phyloP scores from a whole-genome alignment of 345 rosid species.

The rapeseed (Brassica napus) region Da-Ae NC_063434.1:3504001-3504500 shows the following conservation, averaged over 20 bases:
- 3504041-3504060: conserved; percentile 85
- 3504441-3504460: conserved; percentile 85
- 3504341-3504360: conserved; percentile 94
- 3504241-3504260: neutral
- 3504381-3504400: conserved; percentile 86
- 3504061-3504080: conserved; percentile 96
- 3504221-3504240: neutral
- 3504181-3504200: conserved; percentile 81
- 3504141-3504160: conserved; percentile 89
- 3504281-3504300: conserved; percentile 87
- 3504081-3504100: conserved; percentile 85
- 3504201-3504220: conserved; percentile 14
- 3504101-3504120: conserved; percentile 77
- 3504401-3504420: conserved; percentile 79
- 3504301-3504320: conserved; percentile 95
- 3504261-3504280: conserved; percentile 75
- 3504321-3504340: conserved; percentile 86
- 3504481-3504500: conserved; percentile 95
- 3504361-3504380: conserved; percentile 95
- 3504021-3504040: conserved; percentile 69
- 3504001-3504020: conserved; percentile 83
- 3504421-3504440: conserved; percentile 97
- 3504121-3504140: conserved; percentile 70
- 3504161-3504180: conserved; percentile 95
- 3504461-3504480: conserved; percentile 92